These are phyloP conservation scores for Chlorella sp. DNA, from an alignment of 139 green algal species.

Conservation along the genomic window DNA sequence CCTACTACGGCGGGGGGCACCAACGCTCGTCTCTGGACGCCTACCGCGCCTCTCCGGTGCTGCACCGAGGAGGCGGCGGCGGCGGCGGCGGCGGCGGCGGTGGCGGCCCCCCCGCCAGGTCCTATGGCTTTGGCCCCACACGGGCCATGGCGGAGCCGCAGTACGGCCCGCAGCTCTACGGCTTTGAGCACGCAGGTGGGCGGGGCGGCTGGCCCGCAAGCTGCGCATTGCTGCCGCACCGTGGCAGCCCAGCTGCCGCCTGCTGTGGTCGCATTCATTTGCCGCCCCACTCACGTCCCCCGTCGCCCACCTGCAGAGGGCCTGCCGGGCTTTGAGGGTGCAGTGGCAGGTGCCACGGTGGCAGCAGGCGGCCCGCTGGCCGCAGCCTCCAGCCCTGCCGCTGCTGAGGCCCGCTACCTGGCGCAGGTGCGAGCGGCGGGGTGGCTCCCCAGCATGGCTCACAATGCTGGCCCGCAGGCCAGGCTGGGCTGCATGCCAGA, in stretches of 20 bases:
- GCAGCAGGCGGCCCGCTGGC: background rate
- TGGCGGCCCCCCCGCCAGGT: background rate
- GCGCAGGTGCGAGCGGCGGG: background rate
- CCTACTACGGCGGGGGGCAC: too few relatives aligned
- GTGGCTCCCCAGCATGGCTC: too few relatives aligned
- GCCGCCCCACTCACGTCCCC: too few relatives aligned
- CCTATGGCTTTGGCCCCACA: too few relatives aligned
- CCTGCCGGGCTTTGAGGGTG: constrained; percentile 8
- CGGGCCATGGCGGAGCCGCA: background rate
- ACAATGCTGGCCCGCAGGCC: too few relatives aligned
- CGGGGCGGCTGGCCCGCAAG: too few relatives aligned
- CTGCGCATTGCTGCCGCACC: too few relatives aligned
- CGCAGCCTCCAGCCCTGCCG: background rate
- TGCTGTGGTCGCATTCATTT: too few relatives aligned
- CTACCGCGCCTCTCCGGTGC: background rate
- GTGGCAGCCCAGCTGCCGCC: too few relatives aligned
- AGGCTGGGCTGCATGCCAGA: too few relatives aligned
- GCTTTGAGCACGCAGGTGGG: background rate
- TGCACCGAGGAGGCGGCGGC: background rate
- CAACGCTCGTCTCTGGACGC: background rate
- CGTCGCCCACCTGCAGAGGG: background rate
- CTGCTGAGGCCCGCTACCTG: constrained; percentile 5
- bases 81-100: background rate
- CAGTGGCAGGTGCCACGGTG: background rate
- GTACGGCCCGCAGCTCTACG: background rate